phyloP scores from a whole-genome alignment of 805 yeast genomes.

The Candida verbasci region DNA sequence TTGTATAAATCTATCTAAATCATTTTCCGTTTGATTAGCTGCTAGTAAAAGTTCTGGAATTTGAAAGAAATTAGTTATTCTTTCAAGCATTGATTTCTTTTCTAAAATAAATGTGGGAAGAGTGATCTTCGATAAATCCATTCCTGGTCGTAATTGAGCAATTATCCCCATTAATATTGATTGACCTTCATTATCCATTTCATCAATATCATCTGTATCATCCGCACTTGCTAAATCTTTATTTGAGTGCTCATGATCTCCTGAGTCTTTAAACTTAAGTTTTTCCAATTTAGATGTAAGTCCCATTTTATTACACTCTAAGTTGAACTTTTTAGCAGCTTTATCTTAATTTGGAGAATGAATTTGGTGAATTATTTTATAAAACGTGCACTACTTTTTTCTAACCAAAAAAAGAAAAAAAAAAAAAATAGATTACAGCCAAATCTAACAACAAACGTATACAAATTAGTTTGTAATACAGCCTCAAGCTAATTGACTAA shows the following conservation, averaged over 20 bases:
- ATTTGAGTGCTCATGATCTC: slow-evolving; percentile 5
- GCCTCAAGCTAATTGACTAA: no score
- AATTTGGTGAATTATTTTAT: no score
- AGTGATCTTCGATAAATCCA: slow-evolving; percentile 85
- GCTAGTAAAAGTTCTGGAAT: slow-evolving; percentile 71
- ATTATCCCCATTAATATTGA: slow-evolving; percentile 83
- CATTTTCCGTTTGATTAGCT: slow-evolving; percentile 60
- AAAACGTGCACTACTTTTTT: no score
- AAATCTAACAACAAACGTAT: no score
- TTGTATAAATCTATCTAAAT: slow-evolving; percentile 62
- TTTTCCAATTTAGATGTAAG: slow-evolving; percentile 22
- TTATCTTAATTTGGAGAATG: no score
- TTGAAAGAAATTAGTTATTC: slow-evolving; percentile 83
- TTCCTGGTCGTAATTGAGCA: slow-evolving; percentile 87
- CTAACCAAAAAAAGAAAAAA: no score
- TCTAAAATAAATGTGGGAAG: slow-evolving; percentile 93
- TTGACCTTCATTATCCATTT: slow-evolving; percentile 86
- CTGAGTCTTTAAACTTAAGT: slow-evolving; percentile 10
- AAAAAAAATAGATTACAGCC: no score
- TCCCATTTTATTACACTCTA: slow-evolving; percentile 21
- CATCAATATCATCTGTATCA: slow-evolving; percentile 75
- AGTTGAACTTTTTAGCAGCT: no score
- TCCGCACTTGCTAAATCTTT: slow-evolving; percentile 5
- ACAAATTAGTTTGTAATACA: no score
- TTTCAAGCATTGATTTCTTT: slow-evolving; percentile 92